A percentile compares a stretch with the other conserved stretches of the same genome.
These are phyloP conservation scores for Xylaria scruposa DNA, from an alignment of 495 filamentous ascomycete genomes.

Conservation along the genomic window DNA sequence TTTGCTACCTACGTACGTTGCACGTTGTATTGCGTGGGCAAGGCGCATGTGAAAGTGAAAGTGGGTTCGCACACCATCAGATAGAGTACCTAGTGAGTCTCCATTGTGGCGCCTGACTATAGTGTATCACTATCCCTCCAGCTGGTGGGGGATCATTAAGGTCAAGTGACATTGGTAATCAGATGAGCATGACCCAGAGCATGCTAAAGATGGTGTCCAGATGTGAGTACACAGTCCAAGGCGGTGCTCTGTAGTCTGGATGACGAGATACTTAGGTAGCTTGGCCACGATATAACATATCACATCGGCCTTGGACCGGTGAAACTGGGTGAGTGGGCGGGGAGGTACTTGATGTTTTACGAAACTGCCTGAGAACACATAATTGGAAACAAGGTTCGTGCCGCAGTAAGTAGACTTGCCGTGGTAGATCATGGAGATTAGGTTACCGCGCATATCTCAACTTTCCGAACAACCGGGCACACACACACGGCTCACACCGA, in stretches of 20 bases:
- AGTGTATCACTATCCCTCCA: slow-evolving; percentile 17
- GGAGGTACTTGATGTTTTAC: background rate
- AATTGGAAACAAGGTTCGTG: slow-evolving; percentile 19
- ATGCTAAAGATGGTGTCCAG: slow-evolving; percentile 18
- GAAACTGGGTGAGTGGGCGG: background rate
- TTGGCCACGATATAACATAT: slow-evolving; percentile 10
- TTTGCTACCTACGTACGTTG: background rate
- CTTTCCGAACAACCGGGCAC: background rate
- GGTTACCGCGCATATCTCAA: slow-evolving; percentile 6
- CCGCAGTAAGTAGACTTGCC: slow-evolving; percentile 2
- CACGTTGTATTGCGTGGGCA: background rate
- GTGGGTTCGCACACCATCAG: slow-evolving; percentile 25
- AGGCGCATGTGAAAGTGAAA: slow-evolving; percentile 23
- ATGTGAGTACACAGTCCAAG: slow-evolving; percentile 11
- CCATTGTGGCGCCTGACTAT: slow-evolving; percentile 25
- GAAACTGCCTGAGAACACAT: background rate
- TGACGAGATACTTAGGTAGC: background rate
- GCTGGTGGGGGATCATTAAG: slow-evolving; percentile 21
- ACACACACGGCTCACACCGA: background rate
- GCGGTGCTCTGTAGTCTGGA: background rate
- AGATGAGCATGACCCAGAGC: slow-evolving; percentile 16
- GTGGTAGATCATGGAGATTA: slow-evolving; percentile 19
- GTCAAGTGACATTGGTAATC: slow-evolving; percentile 23
- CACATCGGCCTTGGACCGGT: slow-evolving; percentile 14
- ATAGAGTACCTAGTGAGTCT: background rate